Base-by-base conservation (phyloP, 2,329 filamentous ascomycete genomes). In the Cladophialophora exuberans region DNA sequence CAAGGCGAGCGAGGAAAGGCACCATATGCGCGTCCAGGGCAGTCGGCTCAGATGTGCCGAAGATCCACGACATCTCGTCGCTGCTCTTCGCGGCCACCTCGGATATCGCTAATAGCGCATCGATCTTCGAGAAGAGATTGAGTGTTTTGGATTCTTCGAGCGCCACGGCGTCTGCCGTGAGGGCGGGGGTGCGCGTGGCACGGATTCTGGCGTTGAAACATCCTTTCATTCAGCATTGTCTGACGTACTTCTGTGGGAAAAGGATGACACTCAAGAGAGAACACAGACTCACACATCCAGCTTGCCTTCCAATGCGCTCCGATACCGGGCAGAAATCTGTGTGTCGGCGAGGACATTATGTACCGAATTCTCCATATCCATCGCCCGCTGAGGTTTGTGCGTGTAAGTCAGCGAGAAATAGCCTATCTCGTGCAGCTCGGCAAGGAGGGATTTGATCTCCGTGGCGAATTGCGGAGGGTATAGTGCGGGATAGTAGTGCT, bases 331-430 rank as follows among this genome's bases (percentile, higher is more conserved):
- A 28, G 47, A 51, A 9, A 51, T 42, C 11, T 18, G 15, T 6
- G 47, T 20, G 28, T 42, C 25, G 13, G 22, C 13, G 13, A 41
- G 38, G 11, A 15, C 13, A 15, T 20, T 31, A 9, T 42, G 22
- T 13, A 51, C 28, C 2, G 35, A 9, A n/a, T 42, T 43, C 26
- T 36, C 22, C 47, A 51, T 51, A 17, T 51, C 47, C 2, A n/a
- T 10, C 11, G 38, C 47, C 6, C 47, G 35, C 1, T 51, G 35
- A 11, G 35, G 35, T 28, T 42, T 51, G 35, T 26, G 36, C 9
- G 47, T 51, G 13, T 51, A 51, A 6, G 35, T 51, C 13, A 51
- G 23, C 2, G 47, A 51, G 17, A 51, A 51, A 22, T 51, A 51
- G 18, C 42, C 42, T 18, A 51, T 51, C 10, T 51, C 36, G 36